Base-by-base conservation (phyloP, 495 filamentous ascomycete genomes). In the Daldinia grandis region DNA sequence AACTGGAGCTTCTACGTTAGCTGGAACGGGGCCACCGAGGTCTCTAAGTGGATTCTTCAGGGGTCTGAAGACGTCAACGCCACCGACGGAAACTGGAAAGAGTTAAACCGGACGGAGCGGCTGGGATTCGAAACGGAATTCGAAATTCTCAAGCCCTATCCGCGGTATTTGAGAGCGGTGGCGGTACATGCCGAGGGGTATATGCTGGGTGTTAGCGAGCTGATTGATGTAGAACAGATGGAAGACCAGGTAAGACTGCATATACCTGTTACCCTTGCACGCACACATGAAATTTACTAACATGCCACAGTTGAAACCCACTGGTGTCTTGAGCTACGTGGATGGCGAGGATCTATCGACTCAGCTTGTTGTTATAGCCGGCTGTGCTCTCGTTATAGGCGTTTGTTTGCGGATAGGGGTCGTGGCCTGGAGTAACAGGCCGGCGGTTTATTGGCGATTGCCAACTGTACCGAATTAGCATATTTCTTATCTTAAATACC, bases 1-100 rank as follows among this genome's bases (percentile, higher is more conserved):
- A 68, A 61, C 35, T 76, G 71, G 54, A 69, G 66, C 27, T 66
- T 79, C 15, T 79, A 76, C 53, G 79, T 78, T 8, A 78, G 76
- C 53, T 81, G 79, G 79, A 81, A 81, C 30, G 79, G 79, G 0
- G 79, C 78, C 27, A 81, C 79, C 27, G 78, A 79, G 59, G 76
- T 78, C 4, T 68, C 40, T 17, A 47, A 60, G 7, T 81, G 79
- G 75, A 27, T 77, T 76, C 60, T 78, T 57, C 59, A 72, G 71
- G 61, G 69, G 69, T 37, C 72, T 1, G 17, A 56, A 7, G 56
- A 51, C 12, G 15, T 40, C 4, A 63, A 58, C 12, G 59, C 58
- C 12, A 59, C 61, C 2, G 74, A 74, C 27, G 67, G 42, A 15
- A 65, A 69, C 8, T 76, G 73, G 30, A 50, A 66, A 40, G 49